A percentile compares a stretch with the other conserved stretches of the same genome.
phyloP scores from a whole-genome alignment of 139 green algal genomes.

The Nannochloris sp. region DNA sequence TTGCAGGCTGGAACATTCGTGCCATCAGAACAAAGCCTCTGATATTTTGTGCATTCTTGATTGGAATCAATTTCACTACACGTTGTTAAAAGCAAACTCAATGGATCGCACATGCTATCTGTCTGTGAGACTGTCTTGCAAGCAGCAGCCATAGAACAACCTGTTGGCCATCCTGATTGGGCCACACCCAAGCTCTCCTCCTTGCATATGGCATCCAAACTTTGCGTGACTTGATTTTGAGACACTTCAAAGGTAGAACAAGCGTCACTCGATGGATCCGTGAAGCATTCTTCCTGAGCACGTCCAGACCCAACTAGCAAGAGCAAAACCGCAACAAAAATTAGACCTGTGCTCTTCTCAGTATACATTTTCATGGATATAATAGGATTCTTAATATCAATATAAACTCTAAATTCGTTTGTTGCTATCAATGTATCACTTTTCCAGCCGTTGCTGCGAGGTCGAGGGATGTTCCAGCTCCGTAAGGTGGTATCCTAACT shows the following conservation, averaged over 20 bases:
- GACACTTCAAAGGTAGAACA: neutral
- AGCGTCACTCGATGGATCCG: neutral
- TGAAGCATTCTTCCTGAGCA: neutral
- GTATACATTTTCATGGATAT: too few species aligned
- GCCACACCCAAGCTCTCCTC: neutral
- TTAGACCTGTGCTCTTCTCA: too few species aligned
- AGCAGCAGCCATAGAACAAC: slow-evolving; percentile 17
- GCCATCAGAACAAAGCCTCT: neutral
- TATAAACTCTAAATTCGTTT: too few species aligned
- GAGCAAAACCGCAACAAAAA: neutral
- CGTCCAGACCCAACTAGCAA: neutral
- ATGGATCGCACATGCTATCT: neutral
- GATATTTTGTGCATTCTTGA: neutral
- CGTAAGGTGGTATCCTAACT: too few species aligned
- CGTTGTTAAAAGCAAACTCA: neutral
- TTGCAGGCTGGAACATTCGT: neutral
- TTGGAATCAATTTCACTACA: neutral
- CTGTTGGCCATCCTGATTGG: slow-evolving; percentile 3
- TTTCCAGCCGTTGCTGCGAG: too few species aligned
- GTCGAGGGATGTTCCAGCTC: too few species aligned
- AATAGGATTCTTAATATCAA: too few species aligned
- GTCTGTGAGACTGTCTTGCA: slow-evolving; percentile 6
- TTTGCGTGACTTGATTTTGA: neutral
- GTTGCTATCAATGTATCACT: too few species aligned
- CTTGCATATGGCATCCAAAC: neutral